These are phyloP conservation scores for Xylariaceae sp. DNA, from an alignment of 2,329 filamentous ascomycete species.

Conservation along the genomic window DNA sequence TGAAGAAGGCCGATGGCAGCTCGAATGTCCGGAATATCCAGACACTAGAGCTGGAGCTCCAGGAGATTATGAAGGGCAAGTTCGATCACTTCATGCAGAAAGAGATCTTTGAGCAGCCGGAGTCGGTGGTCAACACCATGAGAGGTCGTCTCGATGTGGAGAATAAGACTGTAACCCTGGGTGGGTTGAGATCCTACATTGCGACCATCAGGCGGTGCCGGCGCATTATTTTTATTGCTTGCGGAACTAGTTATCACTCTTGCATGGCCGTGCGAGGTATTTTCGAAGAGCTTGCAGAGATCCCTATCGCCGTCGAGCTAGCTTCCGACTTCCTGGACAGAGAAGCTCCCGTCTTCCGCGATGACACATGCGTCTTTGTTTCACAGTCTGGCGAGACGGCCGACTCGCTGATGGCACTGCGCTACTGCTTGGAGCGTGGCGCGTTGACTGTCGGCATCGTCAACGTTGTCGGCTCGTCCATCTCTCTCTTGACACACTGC, in stretches of 20 bases:
- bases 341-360: conserved; percentile 95
- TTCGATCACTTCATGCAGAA: conserved; percentile 99
- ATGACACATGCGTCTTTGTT: conserved; percentile 98
- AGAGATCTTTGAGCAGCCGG: conserved; percentile 99
- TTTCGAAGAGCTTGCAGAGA: conserved; percentile 97
- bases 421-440: conserved; percentile 96
- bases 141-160: conserved; percentile 90
- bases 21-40: conserved; percentile 98
- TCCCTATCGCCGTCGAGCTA: conserved; percentile 93
- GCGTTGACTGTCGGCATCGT: conserved; percentile 97
- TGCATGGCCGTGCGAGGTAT: conserved; percentile 98
- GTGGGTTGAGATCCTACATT: conserved; percentile 94
- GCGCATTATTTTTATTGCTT: conserved; percentile 97
- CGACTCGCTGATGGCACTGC: conserved; percentile 92
- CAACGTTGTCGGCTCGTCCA: conserved; percentile 97
- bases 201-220: conserved; percentile 93
- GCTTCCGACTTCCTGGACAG: conserved; percentile 98
- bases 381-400: conserved; percentile 98
- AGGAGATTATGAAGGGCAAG: conserved; percentile 99
- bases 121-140: conserved; percentile 99
- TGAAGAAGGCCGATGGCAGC: conserved; percentile 93
- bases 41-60: conserved; percentile 96
- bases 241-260: conserved; percentile 96
- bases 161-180: conserved; percentile 93
- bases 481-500: conserved; percentile 97